Base-by-base conservation (phyloP, 768 basidiomycete genomes). In the Gymnopilus dilepis region DNA sequence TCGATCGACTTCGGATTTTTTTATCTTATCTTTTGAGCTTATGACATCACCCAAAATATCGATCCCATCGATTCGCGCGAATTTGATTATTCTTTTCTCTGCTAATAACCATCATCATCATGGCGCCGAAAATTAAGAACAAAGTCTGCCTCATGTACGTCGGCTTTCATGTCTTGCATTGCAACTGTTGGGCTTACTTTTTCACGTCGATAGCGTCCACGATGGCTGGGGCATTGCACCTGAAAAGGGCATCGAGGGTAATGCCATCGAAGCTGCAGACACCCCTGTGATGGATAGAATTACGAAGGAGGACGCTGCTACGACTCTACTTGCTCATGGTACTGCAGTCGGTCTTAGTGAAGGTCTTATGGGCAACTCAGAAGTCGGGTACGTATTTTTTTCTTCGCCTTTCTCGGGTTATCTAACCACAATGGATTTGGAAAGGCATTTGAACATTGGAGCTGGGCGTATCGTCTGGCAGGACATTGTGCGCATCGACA, bases 381-480 rank as follows among this genome's bases (percentile, higher is more conserved):
- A 98, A 78, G 95, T 97, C 64, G 96, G 95, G 93, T 95, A 70
- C 60, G 92, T 78, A 31, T 58, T 37, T 62, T 56, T 57, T 58
- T 19, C n/a, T 15, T 43, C n/a, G 15, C 19, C 22, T 8, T n/a
- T 54, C 38, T 33, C 37, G 38, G 17, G 17, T 22, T 41, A 6
- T 47, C 8, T 48, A 8, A 37, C 33, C 19, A 34, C 11, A 21
- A 12, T 38, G 26, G 8, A n/a, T 5, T 43, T 48, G n/a, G 15
- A 52, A n/a, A 97, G 95, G 3, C 95, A 97, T 72, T 78, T 97
- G 62, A 98, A 98, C 76, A 94, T 96, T 66, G 95, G 95, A 33
- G 96, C 96, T 56, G 96, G 95, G 0, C 88, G 95, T 21, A 84
- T 97, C 52, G 95, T 97, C 28, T 97, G 96, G 96, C 96, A 98